These are phyloP conservation scores for Fusarium tanahbumbuense DNA, from an alignment of 2,329 filamentous ascomycete genomes.

Conservation along the genomic window DNA sequence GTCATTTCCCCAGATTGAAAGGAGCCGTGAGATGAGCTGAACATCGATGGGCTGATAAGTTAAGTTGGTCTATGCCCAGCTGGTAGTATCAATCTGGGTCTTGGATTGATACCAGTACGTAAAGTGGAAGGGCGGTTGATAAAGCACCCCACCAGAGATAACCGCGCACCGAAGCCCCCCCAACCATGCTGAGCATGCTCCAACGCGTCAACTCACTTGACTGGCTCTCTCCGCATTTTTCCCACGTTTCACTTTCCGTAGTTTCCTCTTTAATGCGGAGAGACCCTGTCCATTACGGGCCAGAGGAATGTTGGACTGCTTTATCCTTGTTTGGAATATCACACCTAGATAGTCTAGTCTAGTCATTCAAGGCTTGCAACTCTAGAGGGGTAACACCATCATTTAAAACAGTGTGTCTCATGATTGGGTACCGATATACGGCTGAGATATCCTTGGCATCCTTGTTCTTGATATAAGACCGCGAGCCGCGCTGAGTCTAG, in stretches of 20 bases:
- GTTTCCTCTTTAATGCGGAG: constrained; percentile 1
- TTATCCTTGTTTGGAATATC: background rate
- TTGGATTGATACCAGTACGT: constrained; percentile 23
- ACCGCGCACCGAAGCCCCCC: constrained; percentile 35
- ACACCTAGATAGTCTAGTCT: background rate
- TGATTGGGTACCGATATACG: background rate
- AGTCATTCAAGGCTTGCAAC: background rate
- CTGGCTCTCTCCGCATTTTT: constrained; percentile 13
- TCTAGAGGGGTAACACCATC: background rate
- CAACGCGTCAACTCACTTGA: constrained; percentile 28
- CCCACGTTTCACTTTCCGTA: background rate
- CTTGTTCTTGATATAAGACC: background rate
- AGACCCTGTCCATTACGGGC: background rate
- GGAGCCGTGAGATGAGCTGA: background rate
- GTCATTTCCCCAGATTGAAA: constrained; percentile 18
- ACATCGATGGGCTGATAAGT: background rate
- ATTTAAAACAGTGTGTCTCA: background rate
- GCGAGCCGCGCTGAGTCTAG: background rate
- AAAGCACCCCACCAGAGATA: constrained; percentile 35
- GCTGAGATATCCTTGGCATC: background rate
- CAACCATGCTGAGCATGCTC: background rate
- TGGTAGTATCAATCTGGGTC: constrained; percentile 7
- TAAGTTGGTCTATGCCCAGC: background rate
- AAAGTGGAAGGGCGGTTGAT: constrained; percentile 26
- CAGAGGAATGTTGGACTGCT: background rate